Evolutionary conservation across 768 basidiomycete species (phyloP).

Genomic region (Mycena rosella): DNA sequence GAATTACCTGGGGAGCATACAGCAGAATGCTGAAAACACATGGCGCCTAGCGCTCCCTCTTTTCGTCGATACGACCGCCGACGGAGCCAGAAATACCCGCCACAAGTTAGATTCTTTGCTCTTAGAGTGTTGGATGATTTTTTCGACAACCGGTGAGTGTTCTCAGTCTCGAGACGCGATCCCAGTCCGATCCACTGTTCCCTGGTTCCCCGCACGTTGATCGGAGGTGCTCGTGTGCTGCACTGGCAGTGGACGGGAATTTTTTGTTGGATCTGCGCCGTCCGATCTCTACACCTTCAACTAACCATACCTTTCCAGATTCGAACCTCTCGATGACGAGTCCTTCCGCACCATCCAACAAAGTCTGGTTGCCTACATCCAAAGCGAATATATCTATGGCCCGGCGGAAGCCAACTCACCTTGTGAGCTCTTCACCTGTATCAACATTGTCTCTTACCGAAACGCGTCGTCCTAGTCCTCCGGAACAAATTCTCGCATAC

Average conservation of each 20-base stretch:
- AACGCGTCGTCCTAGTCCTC: conserved; percentile 65
- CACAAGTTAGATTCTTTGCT: conserved; percentile 84
- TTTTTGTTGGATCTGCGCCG: conserved; percentile 1
- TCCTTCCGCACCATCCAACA: conserved; percentile 81
- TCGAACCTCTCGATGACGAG: conserved; percentile 76
- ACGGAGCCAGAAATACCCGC: conserved; percentile 77
- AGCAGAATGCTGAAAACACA: conserved; percentile 77
- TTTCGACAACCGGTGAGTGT: conserved; percentile 82
- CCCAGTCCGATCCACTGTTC: conserved; percentile 26
- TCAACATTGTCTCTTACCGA: conserved; percentile 29
- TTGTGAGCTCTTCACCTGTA: conserved; percentile 67
- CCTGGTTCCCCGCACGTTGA: background rate
- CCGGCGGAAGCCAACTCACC: conserved; percentile 83
- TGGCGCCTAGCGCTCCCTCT: conserved; percentile 87
- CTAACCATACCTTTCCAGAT: conserved; percentile 53
- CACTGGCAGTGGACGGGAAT: background rate
- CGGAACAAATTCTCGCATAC: conserved; percentile 97
- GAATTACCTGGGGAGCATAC: conserved; percentile 82
- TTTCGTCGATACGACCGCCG: conserved; percentile 72
- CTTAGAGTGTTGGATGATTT: conserved; percentile 86
- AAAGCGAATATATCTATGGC: conserved; percentile 90
- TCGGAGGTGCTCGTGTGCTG: conserved; percentile 26
- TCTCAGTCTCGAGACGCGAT: conserved; percentile 11
- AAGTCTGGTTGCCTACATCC: conserved; percentile 84
- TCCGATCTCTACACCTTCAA: conserved; percentile 20